A percentile compares a stretch with the other conserved stretches of the same genome.
phyloP scores from a whole-genome alignment of 441 rosid species.

The Codiaeum variegatum region DNA sequence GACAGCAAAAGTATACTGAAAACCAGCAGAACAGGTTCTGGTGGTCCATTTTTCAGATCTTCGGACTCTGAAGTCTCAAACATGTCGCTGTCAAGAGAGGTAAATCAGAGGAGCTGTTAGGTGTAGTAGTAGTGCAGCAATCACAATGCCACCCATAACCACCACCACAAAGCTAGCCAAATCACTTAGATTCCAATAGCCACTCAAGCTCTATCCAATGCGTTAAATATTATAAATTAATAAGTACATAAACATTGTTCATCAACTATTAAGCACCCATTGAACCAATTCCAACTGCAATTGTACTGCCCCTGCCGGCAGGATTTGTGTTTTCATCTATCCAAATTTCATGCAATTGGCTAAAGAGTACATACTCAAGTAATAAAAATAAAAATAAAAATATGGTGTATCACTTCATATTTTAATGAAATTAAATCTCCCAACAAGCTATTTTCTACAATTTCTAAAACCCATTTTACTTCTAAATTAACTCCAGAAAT shows the following conservation, averaged over 20 bases:
- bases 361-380: conserved; percentile 23
- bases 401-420: conserved; percentile 12
- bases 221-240: not conserved
- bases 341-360: conserved; percentile 20
- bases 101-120: not conserved
- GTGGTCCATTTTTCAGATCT: conserved; percentile 9
- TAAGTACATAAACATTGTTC: conserved; percentile 18
- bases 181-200: not conserved
- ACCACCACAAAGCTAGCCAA: not conserved
- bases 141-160: not conserved
- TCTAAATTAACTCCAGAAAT: conserved; percentile 76
- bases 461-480: not conserved
- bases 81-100: not conserved
- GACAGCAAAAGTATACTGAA: not conserved
- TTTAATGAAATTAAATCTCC: conserved; percentile 19
- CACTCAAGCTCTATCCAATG: not conserved
- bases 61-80: not conserved
- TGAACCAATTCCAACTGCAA: conserved; percentile 13
- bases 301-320: not conserved
- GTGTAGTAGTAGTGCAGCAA: no score
- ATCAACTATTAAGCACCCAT: conserved; percentile 15
- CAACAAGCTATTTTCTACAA: conserved; percentile 21
- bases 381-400: not conserved
- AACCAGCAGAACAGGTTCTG: not conserved
- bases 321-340: conserved; percentile 1